phyloP scores from a whole-genome alignment of 148 eudicot genomes.

The Fallopia convolvulus region DNA sequence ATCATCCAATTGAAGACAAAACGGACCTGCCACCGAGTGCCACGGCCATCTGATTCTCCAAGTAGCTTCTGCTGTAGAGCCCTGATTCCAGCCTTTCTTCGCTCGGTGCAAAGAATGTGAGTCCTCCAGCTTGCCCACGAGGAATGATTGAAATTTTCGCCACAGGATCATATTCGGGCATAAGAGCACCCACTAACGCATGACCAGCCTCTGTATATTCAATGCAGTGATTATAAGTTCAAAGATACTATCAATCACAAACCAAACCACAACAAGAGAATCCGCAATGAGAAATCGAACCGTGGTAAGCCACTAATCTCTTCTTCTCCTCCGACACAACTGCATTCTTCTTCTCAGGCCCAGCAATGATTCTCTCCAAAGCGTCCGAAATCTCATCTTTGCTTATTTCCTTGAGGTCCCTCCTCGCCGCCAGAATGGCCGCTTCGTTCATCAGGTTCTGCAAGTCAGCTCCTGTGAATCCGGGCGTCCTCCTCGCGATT shows the following conservation, averaged over 20 bases:
- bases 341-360: constrained; percentile 99
- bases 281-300: constrained; percentile 19
- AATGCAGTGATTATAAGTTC: not conserved
- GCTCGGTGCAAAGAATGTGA: constrained; percentile 97
- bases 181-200: constrained; percentile 94
- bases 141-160: constrained; percentile 98
- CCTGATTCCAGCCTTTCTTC: constrained; percentile 98
- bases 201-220: constrained; percentile 91
- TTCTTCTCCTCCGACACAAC: constrained; percentile 99
- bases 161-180: constrained; percentile 98
- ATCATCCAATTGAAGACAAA: not conserved
- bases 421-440: constrained; percentile 96
- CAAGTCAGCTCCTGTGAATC: constrained; percentile 97
- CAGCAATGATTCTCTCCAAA: constrained; percentile 94
- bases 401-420: constrained; percentile 97
- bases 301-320: constrained; percentile 93
- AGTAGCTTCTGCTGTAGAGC: constrained; percentile 91
- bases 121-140: constrained; percentile 99
- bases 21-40: constrained; percentile 94
- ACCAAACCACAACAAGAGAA: not conserved
- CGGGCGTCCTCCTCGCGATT: constrained; percentile 94
- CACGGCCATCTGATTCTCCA: constrained; percentile 99
- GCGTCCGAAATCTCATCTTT: constrained; percentile 98
- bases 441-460: constrained; percentile 99
- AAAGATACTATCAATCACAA: not conserved